Percentiles rank a stretch among this genome's conserved stretches.
Conservation (phyloP, 768 basidiomycete genomes). For the Termitomyces sp. region DNA sequence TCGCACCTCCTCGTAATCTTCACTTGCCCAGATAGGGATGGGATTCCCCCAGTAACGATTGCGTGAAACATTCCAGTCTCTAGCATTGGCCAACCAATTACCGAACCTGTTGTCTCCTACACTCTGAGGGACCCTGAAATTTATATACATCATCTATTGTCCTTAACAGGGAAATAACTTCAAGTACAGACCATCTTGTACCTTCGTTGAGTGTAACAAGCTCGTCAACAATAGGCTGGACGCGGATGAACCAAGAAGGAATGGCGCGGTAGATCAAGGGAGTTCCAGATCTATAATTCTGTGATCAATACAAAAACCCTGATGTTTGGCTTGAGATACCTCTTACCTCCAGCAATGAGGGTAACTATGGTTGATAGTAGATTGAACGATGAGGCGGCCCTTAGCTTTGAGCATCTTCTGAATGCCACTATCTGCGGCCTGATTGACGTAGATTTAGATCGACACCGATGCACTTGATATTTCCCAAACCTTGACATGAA, state of each 20-base stretch:
- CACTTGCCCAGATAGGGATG: slow-evolving; percentile 92
- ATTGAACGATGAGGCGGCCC: slow-evolving; percentile 83
- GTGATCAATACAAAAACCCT: neutral
- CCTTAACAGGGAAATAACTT: neutral
- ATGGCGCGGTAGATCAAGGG: slow-evolving; percentile 95
- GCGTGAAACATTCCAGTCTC: slow-evolving; percentile 98
- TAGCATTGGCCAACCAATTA: slow-evolving; percentile 96
- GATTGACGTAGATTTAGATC: slow-evolving; percentile 1
- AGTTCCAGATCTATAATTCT: slow-evolving; percentile 68
- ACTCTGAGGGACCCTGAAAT: slow-evolving; percentile 77
- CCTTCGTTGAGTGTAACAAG: slow-evolving; percentile 87
- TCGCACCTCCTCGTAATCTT: slow-evolving; percentile 82
- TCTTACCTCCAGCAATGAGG: slow-evolving; percentile 94
- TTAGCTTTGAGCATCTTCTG: slow-evolving; percentile 86
- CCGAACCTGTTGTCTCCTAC: slow-evolving; percentile 93
- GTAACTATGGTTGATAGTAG: slow-evolving; percentile 84
- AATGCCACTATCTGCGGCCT: slow-evolving; percentile 94
- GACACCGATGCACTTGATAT: neutral
- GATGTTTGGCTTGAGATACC: neutral
- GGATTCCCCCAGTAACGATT: slow-evolving; percentile 99
- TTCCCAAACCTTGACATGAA: slow-evolving; percentile 74
- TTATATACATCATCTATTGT: slow-evolving; percentile 9
- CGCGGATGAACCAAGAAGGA: slow-evolving; percentile 93
- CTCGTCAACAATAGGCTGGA: slow-evolving; percentile 77
- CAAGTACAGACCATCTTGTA: slow-evolving; percentile 69